Evolutionary conservation across 2,329 filamentous ascomycete species (phyloP), one percentile per base, ranked within the genome.

Genomic region (Septoria petroselini): DNA sequence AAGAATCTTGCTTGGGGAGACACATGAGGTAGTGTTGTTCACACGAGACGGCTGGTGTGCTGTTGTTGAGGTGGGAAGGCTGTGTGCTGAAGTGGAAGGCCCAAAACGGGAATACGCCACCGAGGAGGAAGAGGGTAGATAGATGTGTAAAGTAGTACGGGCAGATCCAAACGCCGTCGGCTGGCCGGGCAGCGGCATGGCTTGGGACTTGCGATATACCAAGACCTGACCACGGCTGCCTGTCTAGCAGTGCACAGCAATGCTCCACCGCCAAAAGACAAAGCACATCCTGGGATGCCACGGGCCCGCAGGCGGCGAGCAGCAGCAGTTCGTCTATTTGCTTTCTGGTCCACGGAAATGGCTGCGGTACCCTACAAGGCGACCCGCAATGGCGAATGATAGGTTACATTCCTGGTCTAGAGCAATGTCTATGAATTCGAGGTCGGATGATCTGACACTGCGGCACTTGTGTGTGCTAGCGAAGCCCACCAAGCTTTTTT

Each of bases 391-490:
- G 48, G 48, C 41, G 30, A 40, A 44, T 50, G 48, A 46, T 46
- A 46, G 42, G 42, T 33, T 46, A 18, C 17, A 31, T 44, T n/a
- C 15, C 19, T 21, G 21, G 23, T 27, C 9, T n/a, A n/a, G n/a
- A 27, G 23, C 23, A 27, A 27, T 27, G 23, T 35, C 18, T 17
- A 34, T 11, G n/a, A 30, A 27, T 17, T 35, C 43, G 38, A 51
- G 38, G 49, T 51, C 42, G 27, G 48, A 39, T 52, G 49, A 52
- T 52, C 43, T 48, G 38, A 47, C 31, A 37, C 29, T 33, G 45
- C 45, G 49, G 48, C 33, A 45, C 35, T 38, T 33, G 49, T 25
- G 49, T 25, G 30, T 34, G 30, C 49, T 46, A 46, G 46, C 46
- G 46, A 48, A 33, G 39, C 39, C 12, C 7, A 30, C 15, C 9